Conservation (phyloP, 768 basidiomycete species). For the Tubosaeta sp. region DNA sequence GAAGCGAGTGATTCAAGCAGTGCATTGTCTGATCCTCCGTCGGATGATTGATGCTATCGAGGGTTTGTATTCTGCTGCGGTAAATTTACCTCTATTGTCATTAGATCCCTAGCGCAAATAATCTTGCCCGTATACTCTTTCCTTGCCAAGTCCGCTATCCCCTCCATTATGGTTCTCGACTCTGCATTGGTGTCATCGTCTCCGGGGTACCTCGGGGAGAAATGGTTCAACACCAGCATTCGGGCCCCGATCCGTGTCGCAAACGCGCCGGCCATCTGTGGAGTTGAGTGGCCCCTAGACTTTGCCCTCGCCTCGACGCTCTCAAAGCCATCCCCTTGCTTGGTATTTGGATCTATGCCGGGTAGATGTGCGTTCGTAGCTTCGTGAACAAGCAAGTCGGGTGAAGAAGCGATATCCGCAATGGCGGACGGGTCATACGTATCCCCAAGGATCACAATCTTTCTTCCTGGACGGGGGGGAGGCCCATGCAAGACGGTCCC, state of each 20-base stretch:
- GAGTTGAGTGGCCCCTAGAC: constrained; percentile 86
- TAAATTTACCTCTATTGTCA: constrained; percentile 58
- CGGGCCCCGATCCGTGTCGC: constrained; percentile 61
- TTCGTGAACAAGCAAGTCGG: constrained; percentile 81
- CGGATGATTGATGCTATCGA: constrained; percentile 38
- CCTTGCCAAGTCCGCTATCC: constrained; percentile 55
- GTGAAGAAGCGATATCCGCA: constrained; percentile 51
- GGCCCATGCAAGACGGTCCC: constrained; percentile 73
- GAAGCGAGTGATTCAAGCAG: constrained; percentile 82
- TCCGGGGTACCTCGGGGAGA: constrained; percentile 76
- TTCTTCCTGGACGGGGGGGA: constrained; percentile 59
- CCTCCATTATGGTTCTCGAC: constrained; percentile 55
- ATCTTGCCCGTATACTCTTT: constrained; percentile 53
- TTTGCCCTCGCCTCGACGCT: constrained; percentile 59
- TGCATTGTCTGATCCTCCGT: constrained; percentile 68
- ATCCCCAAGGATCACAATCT: constrained; percentile 80
- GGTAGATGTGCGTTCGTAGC: constrained; percentile 85
- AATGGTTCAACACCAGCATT: constrained; percentile 75
- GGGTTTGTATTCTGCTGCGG: constrained; percentile 18
- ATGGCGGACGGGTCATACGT: constrained; percentile 78
- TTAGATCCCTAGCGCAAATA: constrained; percentile 68
- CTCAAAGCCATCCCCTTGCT: constrained; percentile 56
- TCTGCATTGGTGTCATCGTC: constrained; percentile 49
- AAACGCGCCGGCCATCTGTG: constrained; percentile 84
- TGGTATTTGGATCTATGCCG: constrained; percentile 55